Base-by-base conservation (phyloP, 1,139 yeast species). In the Pichia sp. region DNA sequence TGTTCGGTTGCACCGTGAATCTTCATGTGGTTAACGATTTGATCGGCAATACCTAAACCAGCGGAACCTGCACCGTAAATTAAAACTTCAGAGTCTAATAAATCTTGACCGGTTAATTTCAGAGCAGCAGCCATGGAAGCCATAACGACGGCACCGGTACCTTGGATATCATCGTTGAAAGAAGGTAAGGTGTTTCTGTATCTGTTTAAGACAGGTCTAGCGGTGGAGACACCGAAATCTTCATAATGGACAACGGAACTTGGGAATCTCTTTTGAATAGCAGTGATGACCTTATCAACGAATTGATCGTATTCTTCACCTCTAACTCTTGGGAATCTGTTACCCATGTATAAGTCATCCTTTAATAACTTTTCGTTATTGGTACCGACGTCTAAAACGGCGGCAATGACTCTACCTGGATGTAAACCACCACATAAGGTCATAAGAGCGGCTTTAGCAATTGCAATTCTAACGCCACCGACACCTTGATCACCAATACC, bases 401-500 rank as follows among this genome's bases (percentile, higher is more conserved):
- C 84, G 12, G 98, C 96, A 60, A 93, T 75, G 27, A 85, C 91
- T 68, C 98, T 80, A 57, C 94, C 94, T 5, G 98, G 98, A 64
- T 91, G 96, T 56, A 91, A 79, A 67, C 98, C 99, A 50, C 89
- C 98, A 72, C 98, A 91, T 39, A 90, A 74, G 20, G 98, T 91
- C 97, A 91, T 90, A 53, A 91, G 75, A 20, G 94, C 96, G 58
- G 91, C 79, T 67, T 91, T 91, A 46, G 97, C 94, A 58, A 88
- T 83, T 47, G 96, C 80, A 53, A 91, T 91, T 68, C 97, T 86
- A 51, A 91, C 77, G 62, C 96, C 98, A 58, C 98, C 98, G 36
- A 88, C 96, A 67, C 98, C 98, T 72, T 91, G 97, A 69, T 93
- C 98, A 55, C 99, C 99, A 61, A 91, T 90, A 55, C 98, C 98